These are phyloP conservation scores for Scheffersomyces titani DNA, from an alignment of 1,139 yeast species.

Conservation along the genomic window DNA sequence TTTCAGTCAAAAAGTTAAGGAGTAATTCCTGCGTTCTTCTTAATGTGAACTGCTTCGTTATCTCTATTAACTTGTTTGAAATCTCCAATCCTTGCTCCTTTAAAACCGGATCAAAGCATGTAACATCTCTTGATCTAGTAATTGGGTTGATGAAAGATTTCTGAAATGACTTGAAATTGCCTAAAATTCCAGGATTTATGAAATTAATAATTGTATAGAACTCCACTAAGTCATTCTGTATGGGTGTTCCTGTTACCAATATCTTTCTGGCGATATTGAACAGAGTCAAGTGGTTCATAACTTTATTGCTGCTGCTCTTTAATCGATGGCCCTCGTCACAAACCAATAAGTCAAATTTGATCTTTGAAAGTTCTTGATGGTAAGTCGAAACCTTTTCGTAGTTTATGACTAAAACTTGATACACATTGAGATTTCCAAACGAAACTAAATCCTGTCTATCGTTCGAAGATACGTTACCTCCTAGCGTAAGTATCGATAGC, in stretches of 20 bases:
- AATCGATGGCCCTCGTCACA: slow-evolving; percentile 97
- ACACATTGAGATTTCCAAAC: slow-evolving; percentile 70
- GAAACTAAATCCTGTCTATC: slow-evolving; percentile 60
- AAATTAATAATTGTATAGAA: slow-evolving; percentile 81
- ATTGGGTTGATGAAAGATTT: slow-evolving; percentile 72
- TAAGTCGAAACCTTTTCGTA: slow-evolving; percentile 75
- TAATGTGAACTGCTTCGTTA: slow-evolving; percentile 69
- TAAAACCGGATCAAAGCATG: slow-evolving; percentile 54
- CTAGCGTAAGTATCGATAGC: slow-evolving; percentile 58
- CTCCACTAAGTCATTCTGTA: slow-evolving; percentile 87
- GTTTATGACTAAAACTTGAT: slow-evolving; percentile 82
- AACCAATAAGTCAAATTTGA: slow-evolving; percentile 68
- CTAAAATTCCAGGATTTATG: slow-evolving; percentile 80
- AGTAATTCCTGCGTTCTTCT: slow-evolving; percentile 70
- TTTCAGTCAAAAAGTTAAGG: slow-evolving; percentile 68
- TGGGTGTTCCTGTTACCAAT: slow-evolving; percentile 88
- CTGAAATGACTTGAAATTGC: slow-evolving; percentile 64
- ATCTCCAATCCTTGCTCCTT: slow-evolving; percentile 59
- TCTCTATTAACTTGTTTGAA: slow-evolving; percentile 59
- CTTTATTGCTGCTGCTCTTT: slow-evolving; percentile 70
- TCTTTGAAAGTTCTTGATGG: slow-evolving; percentile 51
- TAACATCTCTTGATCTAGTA: slow-evolving; percentile 68
- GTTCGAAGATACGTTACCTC: slow-evolving; percentile 36
- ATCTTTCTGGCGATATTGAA: slow-evolving; percentile 61
- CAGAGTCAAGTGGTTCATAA: slow-evolving; percentile 59